phyloP scores from a whole-genome alignment of 208 protist species.

The Vickermania spadyakhi region DNA sequence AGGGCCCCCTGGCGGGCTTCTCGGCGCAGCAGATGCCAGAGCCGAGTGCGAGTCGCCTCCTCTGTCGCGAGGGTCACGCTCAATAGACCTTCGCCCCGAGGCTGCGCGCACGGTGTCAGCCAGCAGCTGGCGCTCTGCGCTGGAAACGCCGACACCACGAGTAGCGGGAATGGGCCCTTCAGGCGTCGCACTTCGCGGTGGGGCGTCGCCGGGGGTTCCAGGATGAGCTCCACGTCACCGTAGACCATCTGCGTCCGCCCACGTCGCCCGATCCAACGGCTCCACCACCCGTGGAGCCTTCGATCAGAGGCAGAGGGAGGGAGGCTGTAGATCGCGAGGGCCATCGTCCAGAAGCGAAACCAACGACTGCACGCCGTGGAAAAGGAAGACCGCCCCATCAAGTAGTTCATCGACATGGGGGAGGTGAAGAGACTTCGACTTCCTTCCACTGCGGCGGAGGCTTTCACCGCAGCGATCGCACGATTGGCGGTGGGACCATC shows the following conservation, averaged over 20 bases:
- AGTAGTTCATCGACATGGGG: not conserved
- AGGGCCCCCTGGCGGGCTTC: slow-evolving; percentile 50
- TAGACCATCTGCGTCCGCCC: not conserved
- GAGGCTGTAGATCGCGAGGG: not conserved
- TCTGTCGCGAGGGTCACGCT: slow-evolving; percentile 38
- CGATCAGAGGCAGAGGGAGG: too few species aligned
- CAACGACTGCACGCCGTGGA: not conserved
- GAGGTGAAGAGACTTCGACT: too few species aligned
- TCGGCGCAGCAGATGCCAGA: slow-evolving; percentile 74
- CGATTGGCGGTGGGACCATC: not conserved
- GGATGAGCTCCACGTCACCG: not conserved
- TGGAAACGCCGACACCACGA: slow-evolving; percentile 69
- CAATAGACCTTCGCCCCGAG: slow-evolving; percentile 27
- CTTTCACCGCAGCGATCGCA: too few species aligned
- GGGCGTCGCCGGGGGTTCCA: not conserved
- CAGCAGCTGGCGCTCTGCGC: slow-evolving; percentile 57
- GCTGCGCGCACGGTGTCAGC: slow-evolving; percentile 50
- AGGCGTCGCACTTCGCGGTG: not conserved
- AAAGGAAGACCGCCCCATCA: not conserved
- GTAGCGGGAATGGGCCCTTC: slow-evolving; percentile 24
- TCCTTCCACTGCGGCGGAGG: not conserved
- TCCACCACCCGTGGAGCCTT: too few species aligned
- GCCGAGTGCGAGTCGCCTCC: slow-evolving; percentile 39
- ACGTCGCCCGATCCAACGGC: not conserved
- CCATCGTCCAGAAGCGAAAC: not conserved